These are phyloP conservation scores for Phaeodactylum tricornutum DNA, from an alignment of 108 stramenopile species.

Conservation along the genomic window DNA sequence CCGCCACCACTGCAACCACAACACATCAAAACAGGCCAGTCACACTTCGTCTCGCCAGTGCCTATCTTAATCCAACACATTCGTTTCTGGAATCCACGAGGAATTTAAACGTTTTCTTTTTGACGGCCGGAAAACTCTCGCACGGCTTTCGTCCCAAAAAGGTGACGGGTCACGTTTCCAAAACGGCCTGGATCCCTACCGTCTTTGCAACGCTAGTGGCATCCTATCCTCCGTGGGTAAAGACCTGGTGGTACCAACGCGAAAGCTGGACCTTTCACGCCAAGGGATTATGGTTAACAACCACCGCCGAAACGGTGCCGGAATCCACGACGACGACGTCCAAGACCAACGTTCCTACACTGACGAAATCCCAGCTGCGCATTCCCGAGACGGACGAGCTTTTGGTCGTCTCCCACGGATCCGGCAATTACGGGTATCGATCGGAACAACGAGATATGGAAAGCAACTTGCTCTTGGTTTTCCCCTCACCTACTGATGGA, in stretches of 20 bases:
- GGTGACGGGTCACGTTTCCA: conserved; percentile 46
- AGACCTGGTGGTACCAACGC: conserved; percentile 54
- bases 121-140: conserved; percentile 61
- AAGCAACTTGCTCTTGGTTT: conserved; percentile 63
- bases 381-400: conserved; percentile 19
- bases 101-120: conserved; percentile 33
- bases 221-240: conserved; percentile 12
- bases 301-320: conserved; percentile 1
- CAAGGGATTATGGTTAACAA: conserved; percentile 74
- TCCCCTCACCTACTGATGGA: conserved; percentile 23
- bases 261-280: conserved; percentile 80
- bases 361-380: neutral
- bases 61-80: conserved; percentile 71
- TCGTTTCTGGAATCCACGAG: conserved; percentile 17
- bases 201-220: conserved; percentile 53
- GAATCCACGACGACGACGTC: neutral
- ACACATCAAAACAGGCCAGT: no score
- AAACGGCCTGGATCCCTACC: conserved; percentile 62
- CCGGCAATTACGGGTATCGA: conserved; percentile 71
- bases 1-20: conserved; percentile 6
- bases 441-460: conserved; percentile 66
- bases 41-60: conserved; percentile 54
- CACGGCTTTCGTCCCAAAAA: conserved; percentile 77
- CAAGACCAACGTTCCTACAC: no score
- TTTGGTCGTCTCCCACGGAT: conserved; percentile 49